Percentiles rank a stretch among this genome's conserved stretches.
These are phyloP conservation scores for Astrothelium macrocarpum DNA, from an alignment of 495 filamentous ascomycete genomes.

Conservation along the genomic window DNA sequence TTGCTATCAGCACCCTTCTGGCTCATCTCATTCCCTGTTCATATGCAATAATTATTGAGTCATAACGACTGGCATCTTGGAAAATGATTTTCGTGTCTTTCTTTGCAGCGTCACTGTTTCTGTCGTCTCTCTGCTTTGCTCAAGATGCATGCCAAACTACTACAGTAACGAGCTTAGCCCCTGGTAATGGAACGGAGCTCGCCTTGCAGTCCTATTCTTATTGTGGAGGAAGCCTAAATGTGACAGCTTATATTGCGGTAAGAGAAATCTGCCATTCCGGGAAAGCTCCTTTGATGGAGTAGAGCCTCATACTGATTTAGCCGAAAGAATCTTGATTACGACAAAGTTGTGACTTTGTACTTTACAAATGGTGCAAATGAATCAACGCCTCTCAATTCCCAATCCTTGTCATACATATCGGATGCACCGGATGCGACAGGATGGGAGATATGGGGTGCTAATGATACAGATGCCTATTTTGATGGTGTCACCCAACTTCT, in stretches of 20 bases:
- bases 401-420: slow-evolving; percentile 12
- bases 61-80: not conserved
- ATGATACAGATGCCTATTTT: slow-evolving; percentile 16
- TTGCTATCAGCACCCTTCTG: not conserved
- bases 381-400: slow-evolving; percentile 15
- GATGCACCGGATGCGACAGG: slow-evolving; percentile 9
- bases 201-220: slow-evolving; percentile 14
- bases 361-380: slow-evolving; percentile 20
- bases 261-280: not conserved
- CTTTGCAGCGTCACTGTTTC: not conserved
- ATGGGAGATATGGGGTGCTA: slow-evolving; percentile 17
- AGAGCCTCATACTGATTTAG: slow-evolving; percentile 8
- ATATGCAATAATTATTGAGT: not conserved
- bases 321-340: slow-evolving; percentile 17
- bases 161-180: slow-evolving; percentile 7
- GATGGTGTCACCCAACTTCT: slow-evolving; percentile 20
- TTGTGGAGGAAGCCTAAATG: slow-evolving; percentile 3
- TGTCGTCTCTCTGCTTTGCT: not conserved
- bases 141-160: slow-evolving; percentile 14
- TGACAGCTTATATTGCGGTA: slow-evolving; percentile 1
- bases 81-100: not conserved
- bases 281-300: slow-evolving; percentile 10
- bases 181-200: slow-evolving; percentile 9
- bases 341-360: slow-evolving; percentile 21
- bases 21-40: not conserved